A percentile compares a stretch with the other conserved stretches of the same genome.
These are phyloP conservation scores for Trichoderma afroharzianum DNA, from an alignment of 2,329 filamentous ascomycete genomes.

Conservation along the genomic window DNA sequence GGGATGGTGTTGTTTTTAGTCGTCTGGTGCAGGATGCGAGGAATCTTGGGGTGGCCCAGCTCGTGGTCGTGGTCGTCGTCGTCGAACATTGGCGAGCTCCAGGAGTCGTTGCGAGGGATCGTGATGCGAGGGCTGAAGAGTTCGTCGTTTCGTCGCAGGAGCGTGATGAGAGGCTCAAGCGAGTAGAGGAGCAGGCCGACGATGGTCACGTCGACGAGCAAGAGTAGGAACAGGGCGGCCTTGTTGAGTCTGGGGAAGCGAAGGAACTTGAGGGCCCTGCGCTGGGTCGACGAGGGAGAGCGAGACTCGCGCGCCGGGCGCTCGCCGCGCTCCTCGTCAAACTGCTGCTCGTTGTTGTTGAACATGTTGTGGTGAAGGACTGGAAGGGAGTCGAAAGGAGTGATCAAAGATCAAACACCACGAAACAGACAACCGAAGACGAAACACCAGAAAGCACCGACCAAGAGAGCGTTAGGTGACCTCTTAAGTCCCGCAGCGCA, in stretches of 20 bases:
- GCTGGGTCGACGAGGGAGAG: neutral
- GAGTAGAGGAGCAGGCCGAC: constrained; percentile 3
- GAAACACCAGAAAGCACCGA: neutral
- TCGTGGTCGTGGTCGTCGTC: constrained; percentile 1
- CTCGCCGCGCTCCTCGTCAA: constrained; percentile 6
- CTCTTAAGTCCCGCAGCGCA: neutral
- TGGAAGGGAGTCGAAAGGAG: too few relatives aligned
- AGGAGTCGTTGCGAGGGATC: neutral
- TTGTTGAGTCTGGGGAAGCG: neutral
- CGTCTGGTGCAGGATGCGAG: constrained; percentile 6
- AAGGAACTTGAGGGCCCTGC: neutral
- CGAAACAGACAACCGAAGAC: neutral
- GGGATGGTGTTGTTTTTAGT: neutral
- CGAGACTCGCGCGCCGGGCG: neutral
- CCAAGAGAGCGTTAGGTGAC: neutral
- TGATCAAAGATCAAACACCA: neutral
- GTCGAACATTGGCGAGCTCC: neutral
- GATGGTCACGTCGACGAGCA: neutral
- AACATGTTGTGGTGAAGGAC: neutral
- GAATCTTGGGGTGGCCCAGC: neutral
- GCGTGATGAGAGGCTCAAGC: constrained; percentile 11
- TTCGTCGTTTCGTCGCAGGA: neutral
- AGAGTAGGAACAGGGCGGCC: neutral
- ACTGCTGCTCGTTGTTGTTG: neutral
- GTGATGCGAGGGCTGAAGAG: neutral